These are phyloP conservation scores for Pholiota conissans DNA, from an alignment of 768 basidiomycete genomes.

Conservation along the genomic window DNA sequence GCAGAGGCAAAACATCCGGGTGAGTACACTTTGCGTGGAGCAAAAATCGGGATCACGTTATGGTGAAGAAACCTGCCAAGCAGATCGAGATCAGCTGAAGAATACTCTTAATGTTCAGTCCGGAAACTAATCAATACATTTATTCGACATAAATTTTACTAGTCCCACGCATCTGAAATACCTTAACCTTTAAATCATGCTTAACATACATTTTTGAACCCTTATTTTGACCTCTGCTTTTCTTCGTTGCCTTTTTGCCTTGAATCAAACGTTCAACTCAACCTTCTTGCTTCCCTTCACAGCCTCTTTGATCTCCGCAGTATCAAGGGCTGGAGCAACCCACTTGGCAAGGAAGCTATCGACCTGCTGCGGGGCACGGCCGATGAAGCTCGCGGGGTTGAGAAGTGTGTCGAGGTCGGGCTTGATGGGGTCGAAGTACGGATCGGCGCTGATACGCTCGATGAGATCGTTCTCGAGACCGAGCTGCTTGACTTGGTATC, in stretches of 20 bases:
- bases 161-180: background rate
- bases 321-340: slow-evolving; percentile 81
- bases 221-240: background rate
- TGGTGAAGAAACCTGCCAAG: too few species aligned
- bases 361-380: slow-evolving; percentile 94
- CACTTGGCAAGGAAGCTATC: slow-evolving; percentile 84
- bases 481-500: slow-evolving; percentile 89
- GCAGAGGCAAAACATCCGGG: too few species aligned
- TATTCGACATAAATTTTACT: background rate
- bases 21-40: too few species aligned
- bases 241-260: background rate
- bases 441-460: slow-evolving; percentile 73
- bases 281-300: slow-evolving; percentile 54
- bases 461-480: slow-evolving; percentile 96
- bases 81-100: too few species aligned
- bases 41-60: too few species aligned
- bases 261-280: slow-evolving; percentile 58
- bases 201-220: background rate
- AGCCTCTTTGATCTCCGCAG: slow-evolving; percentile 52
- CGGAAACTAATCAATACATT: background rate
- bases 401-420: slow-evolving; percentile 74
- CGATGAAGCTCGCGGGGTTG: slow-evolving; percentile 87
- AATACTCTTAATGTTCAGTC: too few species aligned
- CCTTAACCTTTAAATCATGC: background rate
- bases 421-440: slow-evolving; percentile 91